These are phyloP conservation scores for Magnolia officinalis DNA, from an alignment of 164 flowering plant genomes.

Conservation along the genomic window DNA sequence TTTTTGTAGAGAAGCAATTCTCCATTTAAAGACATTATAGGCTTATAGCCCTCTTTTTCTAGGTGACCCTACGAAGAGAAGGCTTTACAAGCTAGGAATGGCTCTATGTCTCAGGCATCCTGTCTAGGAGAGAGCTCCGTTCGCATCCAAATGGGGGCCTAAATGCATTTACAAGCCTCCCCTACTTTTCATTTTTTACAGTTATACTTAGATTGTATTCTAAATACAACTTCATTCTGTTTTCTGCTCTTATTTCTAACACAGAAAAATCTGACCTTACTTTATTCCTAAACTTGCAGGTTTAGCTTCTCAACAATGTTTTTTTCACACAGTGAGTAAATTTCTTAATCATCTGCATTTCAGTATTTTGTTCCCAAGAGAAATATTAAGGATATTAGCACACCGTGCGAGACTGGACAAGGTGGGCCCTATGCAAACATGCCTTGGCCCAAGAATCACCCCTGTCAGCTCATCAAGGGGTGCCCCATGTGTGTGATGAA, in stretches of 20 bases:
- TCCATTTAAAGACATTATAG: too few species aligned
- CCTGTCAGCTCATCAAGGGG: not conserved
- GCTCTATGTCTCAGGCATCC: too few species aligned
- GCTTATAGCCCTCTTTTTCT: too few species aligned
- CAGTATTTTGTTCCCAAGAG: not conserved
- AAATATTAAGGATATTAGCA: not conserved
- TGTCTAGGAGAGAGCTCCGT: too few species aligned
- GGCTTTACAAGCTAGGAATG: too few species aligned
- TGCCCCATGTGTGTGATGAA: not conserved
- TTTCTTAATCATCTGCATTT: not conserved
- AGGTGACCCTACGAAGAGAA: too few species aligned
- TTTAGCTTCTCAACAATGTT: conserved; percentile 97
- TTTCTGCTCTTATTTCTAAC: not conserved
- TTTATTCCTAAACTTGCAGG: conserved; percentile 48
- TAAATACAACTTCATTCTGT: not conserved
- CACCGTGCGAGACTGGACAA: not conserved
- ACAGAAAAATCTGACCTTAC: not conserved
- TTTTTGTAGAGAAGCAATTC: too few species aligned
- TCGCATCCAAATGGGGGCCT: too few species aligned
- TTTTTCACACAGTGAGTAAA: conserved; percentile 78
- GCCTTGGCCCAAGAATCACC: not conserved
- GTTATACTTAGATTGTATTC: too few species aligned
- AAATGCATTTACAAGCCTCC: too few species aligned
- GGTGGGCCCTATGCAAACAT: not conserved
- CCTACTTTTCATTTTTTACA: too few species aligned